phyloP scores from a whole-genome alignment of 1,284 basidiomycete species.

The Ganoderma leucocontextum region DNA sequence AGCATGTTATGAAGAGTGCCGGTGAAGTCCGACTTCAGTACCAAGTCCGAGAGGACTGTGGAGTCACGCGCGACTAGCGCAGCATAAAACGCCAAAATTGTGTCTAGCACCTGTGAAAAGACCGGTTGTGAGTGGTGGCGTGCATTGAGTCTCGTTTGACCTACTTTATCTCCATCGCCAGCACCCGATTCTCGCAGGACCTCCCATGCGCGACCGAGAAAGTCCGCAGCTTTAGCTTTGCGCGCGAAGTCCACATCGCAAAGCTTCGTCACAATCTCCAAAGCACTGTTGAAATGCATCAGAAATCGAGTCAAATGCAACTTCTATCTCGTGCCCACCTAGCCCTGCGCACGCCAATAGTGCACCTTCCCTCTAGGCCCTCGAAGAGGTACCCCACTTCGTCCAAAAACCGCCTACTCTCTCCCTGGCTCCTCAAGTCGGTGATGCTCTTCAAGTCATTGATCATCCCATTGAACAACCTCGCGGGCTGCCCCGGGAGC shows the following conservation, averaged over 20 bases:
- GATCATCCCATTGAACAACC: conserved; percentile 56
- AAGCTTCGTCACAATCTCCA: conserved; percentile 77
- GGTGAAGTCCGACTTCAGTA: conserved; percentile 50
- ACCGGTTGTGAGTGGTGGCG: neutral
- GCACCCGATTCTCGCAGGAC: conserved; percentile 64
- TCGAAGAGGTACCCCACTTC: conserved; percentile 85
- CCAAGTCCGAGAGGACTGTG: conserved; percentile 60
- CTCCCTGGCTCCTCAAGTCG: conserved; percentile 81
- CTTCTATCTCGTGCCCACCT: conserved; percentile 52
- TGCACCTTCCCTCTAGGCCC: conserved; percentile 64
- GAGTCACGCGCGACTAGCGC: conserved; percentile 66
- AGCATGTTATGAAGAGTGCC: conserved; percentile 57
- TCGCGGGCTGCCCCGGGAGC: conserved; percentile 39
- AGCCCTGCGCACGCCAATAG: conserved; percentile 65
- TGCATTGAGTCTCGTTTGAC: neutral
- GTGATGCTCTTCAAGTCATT: conserved; percentile 83
- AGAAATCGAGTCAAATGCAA: neutral
- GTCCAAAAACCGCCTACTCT: conserved; percentile 78
- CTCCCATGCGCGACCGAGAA: conserved; percentile 71
- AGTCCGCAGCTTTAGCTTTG: conserved; percentile 78
- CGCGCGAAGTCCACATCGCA: conserved; percentile 77
- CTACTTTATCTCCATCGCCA: conserved; percentile 66
- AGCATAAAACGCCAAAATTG: conserved; percentile 63
- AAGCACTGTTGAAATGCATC: conserved; percentile 53
- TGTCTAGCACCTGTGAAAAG: conserved; percentile 61